These are phyloP conservation scores for Podaxis mareebaensis DNA, from an alignment of 768 basidiomycete genomes.

Conservation along the genomic window DNA sequence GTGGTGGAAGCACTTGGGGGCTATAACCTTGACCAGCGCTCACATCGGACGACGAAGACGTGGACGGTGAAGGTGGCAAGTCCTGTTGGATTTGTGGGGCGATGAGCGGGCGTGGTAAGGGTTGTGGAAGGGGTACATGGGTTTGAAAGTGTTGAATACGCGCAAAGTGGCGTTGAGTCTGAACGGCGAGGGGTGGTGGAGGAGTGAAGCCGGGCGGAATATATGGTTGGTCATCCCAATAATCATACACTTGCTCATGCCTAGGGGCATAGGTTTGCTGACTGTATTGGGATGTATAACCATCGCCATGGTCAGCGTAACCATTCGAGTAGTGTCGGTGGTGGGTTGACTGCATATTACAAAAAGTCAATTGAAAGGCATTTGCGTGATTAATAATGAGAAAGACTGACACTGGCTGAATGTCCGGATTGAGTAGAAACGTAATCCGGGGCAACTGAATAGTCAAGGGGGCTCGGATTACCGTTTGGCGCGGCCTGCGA, in stretches of 20 bases:
- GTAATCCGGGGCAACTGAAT: conserved; percentile 10
- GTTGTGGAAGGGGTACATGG: background rate
- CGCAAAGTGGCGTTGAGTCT: background rate
- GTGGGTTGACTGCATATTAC: background rate
- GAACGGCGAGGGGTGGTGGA: background rate
- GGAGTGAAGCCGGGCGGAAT: conserved; percentile 2
- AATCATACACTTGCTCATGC: background rate
- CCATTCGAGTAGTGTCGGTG: conserved; percentile 2
- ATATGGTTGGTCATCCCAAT: conserved; percentile 2
- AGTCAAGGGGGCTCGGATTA: conserved; percentile 14
- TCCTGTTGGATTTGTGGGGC: background rate
- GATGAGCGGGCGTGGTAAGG: conserved; percentile 2
- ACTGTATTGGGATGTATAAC: background rate
- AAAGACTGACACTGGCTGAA: background rate
- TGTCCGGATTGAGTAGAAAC: background rate
- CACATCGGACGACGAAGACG: background rate
- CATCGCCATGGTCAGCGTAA: background rate
- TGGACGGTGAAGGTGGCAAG: background rate
- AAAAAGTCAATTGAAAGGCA: background rate
- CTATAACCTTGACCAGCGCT: background rate
- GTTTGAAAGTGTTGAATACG: background rate
- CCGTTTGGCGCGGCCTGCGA: background rate
- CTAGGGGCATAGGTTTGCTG: background rate
- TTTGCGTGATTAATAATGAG: background rate
- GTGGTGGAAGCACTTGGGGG: background rate